phyloP scores from a whole-genome alignment of 495 filamentous ascomycete species.

The Talaromyces nanjingensis region DNA sequence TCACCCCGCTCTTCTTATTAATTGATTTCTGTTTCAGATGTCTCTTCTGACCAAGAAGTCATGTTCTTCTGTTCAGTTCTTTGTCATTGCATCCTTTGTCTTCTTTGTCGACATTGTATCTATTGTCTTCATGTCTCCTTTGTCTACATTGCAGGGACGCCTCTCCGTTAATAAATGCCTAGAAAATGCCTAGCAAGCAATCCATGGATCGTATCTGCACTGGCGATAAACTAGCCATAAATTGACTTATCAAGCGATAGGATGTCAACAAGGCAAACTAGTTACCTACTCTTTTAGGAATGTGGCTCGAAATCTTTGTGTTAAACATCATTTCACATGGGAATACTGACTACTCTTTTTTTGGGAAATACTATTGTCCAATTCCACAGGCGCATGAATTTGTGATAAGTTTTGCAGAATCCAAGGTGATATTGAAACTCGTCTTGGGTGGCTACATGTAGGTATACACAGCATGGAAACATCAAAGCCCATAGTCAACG shows the following conservation, averaged over 20 bases:
- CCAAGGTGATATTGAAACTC: not conserved
- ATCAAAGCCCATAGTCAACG: not conserved
- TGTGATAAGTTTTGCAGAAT: not conserved
- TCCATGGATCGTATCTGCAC: not conserved
- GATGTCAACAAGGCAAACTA: not conserved
- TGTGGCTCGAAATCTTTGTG: too few species aligned
- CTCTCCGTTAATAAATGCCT: not conserved
- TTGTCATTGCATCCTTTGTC: not conserved
- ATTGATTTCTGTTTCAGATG: not conserved
- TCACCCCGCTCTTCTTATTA: not conserved
- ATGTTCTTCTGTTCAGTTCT: not conserved
- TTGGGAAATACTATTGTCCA: not conserved
- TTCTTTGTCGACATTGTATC: not conserved
- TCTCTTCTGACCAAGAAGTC: not conserved
- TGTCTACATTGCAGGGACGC: not conserved
- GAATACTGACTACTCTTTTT: not conserved
- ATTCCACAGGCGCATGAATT: not conserved
- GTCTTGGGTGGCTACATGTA: not conserved
- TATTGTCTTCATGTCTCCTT: not conserved
- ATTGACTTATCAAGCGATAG: not conserved
- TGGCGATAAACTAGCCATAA: not conserved
- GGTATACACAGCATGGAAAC: not conserved
- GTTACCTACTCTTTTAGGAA: too few species aligned
- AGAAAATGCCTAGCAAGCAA: not conserved
- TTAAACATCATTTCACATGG: not conserved